Base-by-base conservation (phyloP, 305 asterid genomes). In the Coffea humblotiana region DNA sequence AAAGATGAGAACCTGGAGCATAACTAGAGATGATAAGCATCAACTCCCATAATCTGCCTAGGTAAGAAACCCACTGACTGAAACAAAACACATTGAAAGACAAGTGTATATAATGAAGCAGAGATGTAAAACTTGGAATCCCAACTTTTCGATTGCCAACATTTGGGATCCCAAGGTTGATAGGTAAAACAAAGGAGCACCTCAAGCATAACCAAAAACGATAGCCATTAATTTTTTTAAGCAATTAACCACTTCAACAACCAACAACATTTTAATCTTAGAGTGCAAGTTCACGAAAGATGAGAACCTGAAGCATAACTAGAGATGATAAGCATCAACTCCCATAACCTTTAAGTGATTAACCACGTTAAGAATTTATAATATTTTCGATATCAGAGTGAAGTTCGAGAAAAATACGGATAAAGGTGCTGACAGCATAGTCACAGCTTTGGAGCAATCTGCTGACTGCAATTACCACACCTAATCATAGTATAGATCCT, bases 71-170 rank as follows among this genome's bases (percentile, higher is more conserved):
- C 60, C 23, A 63, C 14, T 49, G 63, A 47, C 54, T 10, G 29
- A 27, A 45, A 52, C 6, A 29, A 23, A 71, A 68, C 66, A 66
- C 21, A 25, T 25, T 37, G 56, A 51, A 65, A 58, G 25, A 58
- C 71, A 47, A 51, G 32, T 23, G 19, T 14, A 12, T 52, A 1
- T 72, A 67, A 37, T 23, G 19, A 40, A 68, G n/a, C 58, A 21
- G 13, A 71, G 43, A 52, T 60, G 52, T 64, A 72, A 80, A 37
- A 75, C 72, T 76, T 52, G 80, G 29, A 58, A 58, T 56, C 60
- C 10, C 51, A 25, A 43, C 21, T 11, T 3, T 52, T 70, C 35
- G 37, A 49, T 54, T n/a, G 1, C 5, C 0, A 23, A 4, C 16
- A 27, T 78, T 18, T 10, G 19, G 45, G 23, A 40, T 6, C 11